Conservation (phyloP, 2,329 filamentous ascomycete species). For the Fusarium armeniacum region DNA sequence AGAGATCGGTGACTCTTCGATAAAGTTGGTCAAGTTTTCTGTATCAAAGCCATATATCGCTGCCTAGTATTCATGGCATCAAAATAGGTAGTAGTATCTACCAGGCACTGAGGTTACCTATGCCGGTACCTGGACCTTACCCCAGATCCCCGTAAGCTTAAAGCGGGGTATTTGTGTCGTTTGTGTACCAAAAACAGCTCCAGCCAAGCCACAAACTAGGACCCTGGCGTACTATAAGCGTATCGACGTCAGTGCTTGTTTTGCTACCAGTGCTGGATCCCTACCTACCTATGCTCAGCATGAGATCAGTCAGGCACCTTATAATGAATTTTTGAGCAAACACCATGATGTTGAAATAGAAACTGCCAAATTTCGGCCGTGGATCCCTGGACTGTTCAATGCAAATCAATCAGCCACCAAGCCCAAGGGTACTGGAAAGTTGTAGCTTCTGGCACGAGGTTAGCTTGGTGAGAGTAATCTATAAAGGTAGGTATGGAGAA, state of each 20-base stretch:
- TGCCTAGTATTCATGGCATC: too few relatives aligned
- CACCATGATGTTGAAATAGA: not conserved
- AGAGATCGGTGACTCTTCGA: too few relatives aligned
- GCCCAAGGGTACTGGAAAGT: not conserved
- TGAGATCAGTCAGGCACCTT: conserved; percentile 13
- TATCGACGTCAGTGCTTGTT: conserved; percentile 33
- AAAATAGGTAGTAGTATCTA: too few relatives aligned
- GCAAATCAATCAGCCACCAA: not conserved
- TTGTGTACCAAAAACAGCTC: conserved; percentile 16
- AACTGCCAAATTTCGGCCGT: not conserved
- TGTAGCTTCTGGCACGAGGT: not conserved
- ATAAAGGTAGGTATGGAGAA: not conserved
- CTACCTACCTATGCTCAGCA: not conserved
- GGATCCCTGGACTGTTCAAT: conserved; percentile 9
- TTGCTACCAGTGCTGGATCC: not conserved
- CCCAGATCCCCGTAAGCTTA: conserved; percentile 41
- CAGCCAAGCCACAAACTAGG: conserved; percentile 7
- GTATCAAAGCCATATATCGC: not conserved
- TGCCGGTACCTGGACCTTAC: conserved; percentile 39
- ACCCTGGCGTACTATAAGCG: conserved; percentile 19
- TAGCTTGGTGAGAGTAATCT: not conserved
- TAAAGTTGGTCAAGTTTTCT: not conserved
- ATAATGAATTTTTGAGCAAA: not conserved
- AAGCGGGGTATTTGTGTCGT: conserved; percentile 13
- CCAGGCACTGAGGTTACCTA: not conserved